Evolutionary conservation across 805 yeast species (phyloP).

Genomic region (Schizosaccharomyces pombe): ASM294v3 CU329670.1:491501-492000

Average conservation of each 20-base stretch:
- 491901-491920: conserved; percentile 19
- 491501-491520: conserved; percentile 95
- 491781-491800: conserved; percentile 85
- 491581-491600: conserved; percentile 66
- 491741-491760: conserved; percentile 9
- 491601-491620: conserved; percentile 97
- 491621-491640: conserved; percentile 61
- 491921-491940: conserved; percentile 44
- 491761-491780: conserved; percentile 95
- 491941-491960: conserved; percentile 79
- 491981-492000: conserved; percentile 56
- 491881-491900: background rate
- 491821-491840: conserved; percentile 33
- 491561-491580: conserved; percentile 45
- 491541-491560: conserved; percentile 84
- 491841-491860: conserved; percentile 53
- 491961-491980: conserved; percentile 78
- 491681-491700: conserved; percentile 22
- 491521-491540: conserved; percentile 69
- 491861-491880: background rate
- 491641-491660: conserved; percentile 91
- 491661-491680: conserved; percentile 71
- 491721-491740: background rate
- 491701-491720: conserved; percentile 7
- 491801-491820: conserved; percentile 84